Evolutionary conservation across 2,329 filamentous ascomycete genomes (phyloP).

Genomic region (Tolypocladium pustulatum): DNA sequence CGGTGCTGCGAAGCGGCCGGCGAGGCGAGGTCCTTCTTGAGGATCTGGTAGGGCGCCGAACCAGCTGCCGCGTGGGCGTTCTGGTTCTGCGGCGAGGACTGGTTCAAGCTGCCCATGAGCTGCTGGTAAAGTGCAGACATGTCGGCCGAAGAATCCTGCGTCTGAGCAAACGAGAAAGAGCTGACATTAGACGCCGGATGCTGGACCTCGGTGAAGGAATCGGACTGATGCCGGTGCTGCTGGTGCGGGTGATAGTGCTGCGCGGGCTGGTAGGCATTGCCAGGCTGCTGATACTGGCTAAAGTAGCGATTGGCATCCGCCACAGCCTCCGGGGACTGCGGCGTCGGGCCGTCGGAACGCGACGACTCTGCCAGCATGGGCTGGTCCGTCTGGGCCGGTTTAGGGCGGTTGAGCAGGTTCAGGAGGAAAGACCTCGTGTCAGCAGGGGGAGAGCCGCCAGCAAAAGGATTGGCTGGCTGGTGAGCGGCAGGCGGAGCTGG

Average conservation of each 20-base stretch:
- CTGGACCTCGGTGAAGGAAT: conserved; percentile 14
- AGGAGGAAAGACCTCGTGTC: conserved; percentile 81
- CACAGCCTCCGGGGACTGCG: conserved; percentile 27
- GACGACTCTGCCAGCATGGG: conserved; percentile 29
- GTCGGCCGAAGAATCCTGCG: conserved; percentile 27
- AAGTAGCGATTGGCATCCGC: conserved; percentile 17
- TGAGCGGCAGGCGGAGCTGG: conserved; percentile 10
- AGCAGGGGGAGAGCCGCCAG: conserved; percentile 41
- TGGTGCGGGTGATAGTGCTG: conserved; percentile 15
- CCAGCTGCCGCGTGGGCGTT: conserved; percentile 23
- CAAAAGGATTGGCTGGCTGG: conserved; percentile 27
- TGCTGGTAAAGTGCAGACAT: conserved; percentile 26
- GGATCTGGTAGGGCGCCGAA: conserved; percentile 32
- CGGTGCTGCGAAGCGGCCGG: conserved; percentile 24
- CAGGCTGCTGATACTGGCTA: conserved; percentile 17
- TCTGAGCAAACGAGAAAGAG: conserved; percentile 13
- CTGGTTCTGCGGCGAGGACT: conserved; percentile 30
- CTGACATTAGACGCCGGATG: conserved; percentile 13
- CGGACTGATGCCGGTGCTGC: conserved; percentile 6
- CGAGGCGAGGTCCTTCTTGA: conserved; percentile 37
- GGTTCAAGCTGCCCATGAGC: conserved; percentile 23
- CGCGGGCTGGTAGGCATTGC: conserved; percentile 13
- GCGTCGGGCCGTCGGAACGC: conserved; percentile 32
- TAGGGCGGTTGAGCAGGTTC: conserved; percentile 72
- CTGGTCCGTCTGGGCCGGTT: conserved; percentile 49